Evolutionary conservation across 176 grass and related monocot species (phyloP).

Genomic region (Musa schizocarpa): DNA sequence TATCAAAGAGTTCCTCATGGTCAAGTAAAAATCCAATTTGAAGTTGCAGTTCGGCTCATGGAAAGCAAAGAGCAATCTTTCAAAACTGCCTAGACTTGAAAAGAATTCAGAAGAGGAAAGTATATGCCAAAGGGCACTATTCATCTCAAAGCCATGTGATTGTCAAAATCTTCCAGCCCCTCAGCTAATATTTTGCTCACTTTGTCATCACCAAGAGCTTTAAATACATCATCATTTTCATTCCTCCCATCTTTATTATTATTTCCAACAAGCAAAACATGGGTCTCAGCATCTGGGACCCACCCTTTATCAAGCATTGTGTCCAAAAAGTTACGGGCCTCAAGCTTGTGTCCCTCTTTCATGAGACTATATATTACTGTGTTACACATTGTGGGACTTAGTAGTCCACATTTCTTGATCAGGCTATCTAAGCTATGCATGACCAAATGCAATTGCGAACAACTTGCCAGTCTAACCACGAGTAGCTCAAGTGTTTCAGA

Average conservation of each 20-base stretch:
- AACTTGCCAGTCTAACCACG: slow-evolving; percentile 30
- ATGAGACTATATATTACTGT: slow-evolving; percentile 44
- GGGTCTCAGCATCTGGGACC: slow-evolving; percentile 54
- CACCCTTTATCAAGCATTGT: slow-evolving; percentile 56
- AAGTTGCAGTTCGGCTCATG: not conserved
- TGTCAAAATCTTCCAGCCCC: slow-evolving; percentile 24
- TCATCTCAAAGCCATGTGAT: not conserved
- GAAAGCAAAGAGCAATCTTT: not conserved
- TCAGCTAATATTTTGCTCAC: slow-evolving; percentile 52
- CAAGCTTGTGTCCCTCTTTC: slow-evolving; percentile 47
- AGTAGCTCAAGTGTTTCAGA: slow-evolving; percentile 42
- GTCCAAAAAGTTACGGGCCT: slow-evolving; percentile 51
- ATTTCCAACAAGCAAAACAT: slow-evolving; percentile 35
- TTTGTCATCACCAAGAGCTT: slow-evolving; percentile 23
- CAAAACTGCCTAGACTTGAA: not conserved
- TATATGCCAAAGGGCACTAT: not conserved
- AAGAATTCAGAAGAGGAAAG: not conserved
- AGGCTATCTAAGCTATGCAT: slow-evolving; percentile 39
- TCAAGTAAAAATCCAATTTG: not conserved
- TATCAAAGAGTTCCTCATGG: not conserved
- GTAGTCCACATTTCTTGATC: slow-evolving; percentile 17
- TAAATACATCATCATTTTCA: slow-evolving; percentile 17
- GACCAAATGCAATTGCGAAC: slow-evolving; percentile 37
- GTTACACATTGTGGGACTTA: slow-evolving; percentile 43
- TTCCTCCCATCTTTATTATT: slow-evolving; percentile 10